Evolutionary conservation across 1,284 basidiomycete genomes (phyloP), one percentile per base, ranked within the genome.

Genomic region (Cutaneotrichosporon cavernicola): DNA sequence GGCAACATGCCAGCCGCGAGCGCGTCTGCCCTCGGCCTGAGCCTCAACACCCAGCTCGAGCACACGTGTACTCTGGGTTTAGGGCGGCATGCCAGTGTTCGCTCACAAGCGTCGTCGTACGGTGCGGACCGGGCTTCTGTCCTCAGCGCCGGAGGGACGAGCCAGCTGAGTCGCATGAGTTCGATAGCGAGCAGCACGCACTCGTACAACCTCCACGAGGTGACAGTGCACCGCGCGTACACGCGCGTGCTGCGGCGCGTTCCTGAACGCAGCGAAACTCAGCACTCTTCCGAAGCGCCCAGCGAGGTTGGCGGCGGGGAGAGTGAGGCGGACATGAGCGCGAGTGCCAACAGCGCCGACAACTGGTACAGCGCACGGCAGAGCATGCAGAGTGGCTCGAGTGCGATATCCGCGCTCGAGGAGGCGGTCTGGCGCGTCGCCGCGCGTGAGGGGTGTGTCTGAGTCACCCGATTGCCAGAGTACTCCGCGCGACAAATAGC

Each of bases 201-300:
- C 56, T 65, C 61, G 59, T 63, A 63, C 52, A 49, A 49, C 22
- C 32, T 66, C 34, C 65, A 70, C 62, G 67, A 69, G 43, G 70
- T 60, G 38, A 70, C 69, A 0, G 66, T 73, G 18, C 69, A 69
- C 32, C 63, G 62, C 18, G 70, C 71, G 1, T 71, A 71, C 63
- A 60, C 65, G 14, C 63, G 64, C 16, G 61, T 66, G 8, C 61
- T 71, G 9, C 62, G 66, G 1, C 62, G 62, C 16, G 63, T 67
- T n/a, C 55, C 52, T 30, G 64, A 62, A 31, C 58, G 43, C 50
- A 36, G 36, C 32, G 51, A 56, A 49, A 64, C 36, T 26, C 47
- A 46, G 43, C 16, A 43, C n/a, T 13, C 22, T 5, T 32, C 22
- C 32, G 58, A 65, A 11, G 36, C 49, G 14, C 18, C 30, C 30